These are phyloP conservation scores for Colletotrichum sublineola DNA, from an alignment of 2,329 filamentous ascomycete genomes.

Conservation along the genomic window DNA sequence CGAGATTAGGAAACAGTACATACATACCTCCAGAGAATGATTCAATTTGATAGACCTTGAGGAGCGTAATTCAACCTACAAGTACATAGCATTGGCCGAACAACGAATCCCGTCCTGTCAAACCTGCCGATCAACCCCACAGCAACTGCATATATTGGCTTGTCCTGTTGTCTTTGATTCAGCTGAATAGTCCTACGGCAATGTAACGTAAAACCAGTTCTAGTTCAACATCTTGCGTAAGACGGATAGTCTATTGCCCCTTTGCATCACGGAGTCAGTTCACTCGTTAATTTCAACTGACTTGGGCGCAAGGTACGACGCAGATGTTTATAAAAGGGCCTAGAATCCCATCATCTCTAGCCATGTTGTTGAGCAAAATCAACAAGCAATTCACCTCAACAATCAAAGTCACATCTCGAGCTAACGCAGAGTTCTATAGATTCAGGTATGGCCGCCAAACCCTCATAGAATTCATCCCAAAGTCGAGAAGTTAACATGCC, in stretches of 20 bases:
- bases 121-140: not conserved
- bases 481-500: not conserved
- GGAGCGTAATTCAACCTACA: not conserved
- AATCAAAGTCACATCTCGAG: not conserved
- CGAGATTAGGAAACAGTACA: not conserved
- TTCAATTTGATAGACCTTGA: not conserved
- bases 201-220: not conserved
- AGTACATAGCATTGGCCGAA: not conserved
- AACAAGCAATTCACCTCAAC: not conserved
- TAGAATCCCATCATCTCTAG: not conserved
- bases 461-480: not conserved
- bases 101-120: not conserved
- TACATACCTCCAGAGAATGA: not conserved
- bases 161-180: not conserved
- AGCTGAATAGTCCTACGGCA: not conserved
- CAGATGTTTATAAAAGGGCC: not conserved
- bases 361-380: not conserved
- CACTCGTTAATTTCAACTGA: not conserved
- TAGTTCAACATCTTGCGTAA: not conserved
- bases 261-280: not conserved
- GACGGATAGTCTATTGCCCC: not conserved
- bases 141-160: not conserved
- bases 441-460: not conserved
- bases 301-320: not conserved
- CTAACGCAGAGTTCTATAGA: not conserved